Conservation (phyloP, 768 basidiomycete genomes). For the Calocera cornea region DNA sequence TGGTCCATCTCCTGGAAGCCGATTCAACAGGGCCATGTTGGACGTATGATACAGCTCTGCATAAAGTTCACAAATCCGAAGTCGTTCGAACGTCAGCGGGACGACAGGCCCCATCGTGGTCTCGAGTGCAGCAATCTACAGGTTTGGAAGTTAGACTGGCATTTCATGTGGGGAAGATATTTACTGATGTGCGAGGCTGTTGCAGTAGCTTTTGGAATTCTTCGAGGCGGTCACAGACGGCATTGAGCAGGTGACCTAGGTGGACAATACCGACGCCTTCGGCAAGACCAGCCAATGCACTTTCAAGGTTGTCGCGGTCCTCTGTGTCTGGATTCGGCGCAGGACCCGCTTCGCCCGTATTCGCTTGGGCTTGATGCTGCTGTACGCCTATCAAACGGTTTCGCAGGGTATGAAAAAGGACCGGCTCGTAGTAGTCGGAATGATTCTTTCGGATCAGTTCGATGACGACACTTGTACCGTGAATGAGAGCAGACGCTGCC, state of each 20-base stretch:
- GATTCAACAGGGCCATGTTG: slow-evolving; percentile 92
- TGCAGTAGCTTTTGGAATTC: slow-evolving; percentile 56
- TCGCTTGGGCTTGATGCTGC: slow-evolving; percentile 41
- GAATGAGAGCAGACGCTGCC: slow-evolving; percentile 57
- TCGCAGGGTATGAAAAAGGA: slow-evolving; percentile 84
- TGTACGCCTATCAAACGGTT: slow-evolving; percentile 81
- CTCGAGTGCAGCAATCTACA: slow-evolving; percentile 48
- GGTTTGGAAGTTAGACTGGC: neutral
- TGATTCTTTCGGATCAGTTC: slow-evolving; percentile 96
- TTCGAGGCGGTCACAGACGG: slow-evolving; percentile 53
- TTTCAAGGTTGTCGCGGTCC: slow-evolving; percentile 51
- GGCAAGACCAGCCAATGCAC: slow-evolving; percentile 66
- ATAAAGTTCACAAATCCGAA: slow-evolving; percentile 89
- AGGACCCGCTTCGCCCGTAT: slow-evolving; percentile 22
- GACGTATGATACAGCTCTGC: slow-evolving; percentile 96
- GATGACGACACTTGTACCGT: slow-evolving; percentile 77
- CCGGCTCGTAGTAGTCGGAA: slow-evolving; percentile 96
- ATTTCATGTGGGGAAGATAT: slow-evolving; percentile 17
- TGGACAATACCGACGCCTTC: slow-evolving; percentile 83
- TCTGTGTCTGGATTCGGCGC: slow-evolving; percentile 24
- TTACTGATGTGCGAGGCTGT: slow-evolving; percentile 63
- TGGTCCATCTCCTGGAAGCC: slow-evolving; percentile 48
- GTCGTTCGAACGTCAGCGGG: slow-evolving; percentile 88
- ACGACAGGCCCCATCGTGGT: slow-evolving; percentile 61
- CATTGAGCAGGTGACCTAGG: slow-evolving; percentile 64